Base-by-base conservation (phyloP, 202 grass and related monocot genomes). In the Zizania palustris region DNA sequence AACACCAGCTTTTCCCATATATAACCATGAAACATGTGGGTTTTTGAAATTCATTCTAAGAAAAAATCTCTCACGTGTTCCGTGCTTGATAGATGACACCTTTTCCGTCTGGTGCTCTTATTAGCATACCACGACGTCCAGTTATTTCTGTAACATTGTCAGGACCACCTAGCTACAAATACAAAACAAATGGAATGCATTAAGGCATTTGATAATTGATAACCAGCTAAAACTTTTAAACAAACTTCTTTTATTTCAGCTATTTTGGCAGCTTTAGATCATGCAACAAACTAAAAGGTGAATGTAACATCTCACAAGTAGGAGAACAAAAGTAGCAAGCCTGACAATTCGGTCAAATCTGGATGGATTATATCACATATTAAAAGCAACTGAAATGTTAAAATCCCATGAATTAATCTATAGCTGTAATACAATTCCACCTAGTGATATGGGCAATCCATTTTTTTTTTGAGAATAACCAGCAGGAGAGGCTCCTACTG, bases 121-220 rank as follows among this genome's bases (percentile, higher is more conserved):
- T 46, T 40, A 99, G 81, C 92, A 99, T 93, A 64, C 96, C 92
- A 55, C 89, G 89, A 56, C 96, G 83, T 39, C 96, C 96, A 59
- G 96, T 98, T 85, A 99, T 91, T 89, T 99, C 96, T 45, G 96
- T 85, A 14, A 99, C 96, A 89, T 93, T 91, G 69, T 99, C 88
- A 87, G 96, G 96, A 3, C 92, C 96, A 28, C 92, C 96, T 45
- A 99, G 65, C 96, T 99, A 67, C 73, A 80, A 64, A 83, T 83
- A 72, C 13, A 60, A 67, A 67, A 37, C 9, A 21, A 36, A 76
- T 35, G 9, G 34, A 73, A 65, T 58, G 19, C 13, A 19, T 11
- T 35, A 43, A 78, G 34, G 18, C 22, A 68, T 28, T 15, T 49
- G 18, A 71, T 59, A 49, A 62, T 43, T 53, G 45, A 75, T 43